A percentile compares a stretch with the other conserved stretches of the same genome.
phyloP scores from a whole-genome alignment of 139 green algal species.

The Coelastrella sp. region DNA sequence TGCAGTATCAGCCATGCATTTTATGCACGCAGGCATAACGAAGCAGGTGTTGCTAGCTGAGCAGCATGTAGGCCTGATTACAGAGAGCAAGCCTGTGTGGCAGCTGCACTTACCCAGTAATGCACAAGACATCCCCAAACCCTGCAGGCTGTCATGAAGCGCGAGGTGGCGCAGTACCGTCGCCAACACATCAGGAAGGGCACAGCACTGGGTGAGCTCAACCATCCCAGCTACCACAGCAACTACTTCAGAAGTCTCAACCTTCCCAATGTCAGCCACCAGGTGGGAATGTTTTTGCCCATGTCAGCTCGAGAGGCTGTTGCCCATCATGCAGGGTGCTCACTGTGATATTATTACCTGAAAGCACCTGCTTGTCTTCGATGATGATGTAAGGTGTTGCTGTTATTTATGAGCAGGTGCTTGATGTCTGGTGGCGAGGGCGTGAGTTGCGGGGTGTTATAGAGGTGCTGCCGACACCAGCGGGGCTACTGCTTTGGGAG shows the following conservation, averaged over 20 bases:
- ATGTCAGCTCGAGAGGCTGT: not conserved
- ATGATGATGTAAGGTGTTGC: too few species aligned
- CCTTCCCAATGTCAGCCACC: conserved; percentile 74
- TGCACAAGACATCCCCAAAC: not conserved
- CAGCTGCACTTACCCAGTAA: not conserved
- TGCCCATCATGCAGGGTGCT: not conserved
- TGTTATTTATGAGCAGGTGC: conserved; percentile 55
- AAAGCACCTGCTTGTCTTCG: not conserved
- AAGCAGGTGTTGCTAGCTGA: too few species aligned
- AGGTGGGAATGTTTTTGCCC: conserved; percentile 52
- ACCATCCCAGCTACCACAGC: conserved; percentile 75
- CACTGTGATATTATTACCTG: not conserved
- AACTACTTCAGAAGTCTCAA: conserved; percentile 74
- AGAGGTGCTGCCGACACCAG: conserved; percentile 75
- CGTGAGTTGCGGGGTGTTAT: conserved; percentile 73
- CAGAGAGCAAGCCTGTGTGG: not conserved
- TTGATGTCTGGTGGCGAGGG: conserved; percentile 73
- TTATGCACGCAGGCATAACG: too few species aligned
- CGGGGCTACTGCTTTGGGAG: conserved; percentile 72
- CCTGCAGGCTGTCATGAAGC: conserved; percentile 64
- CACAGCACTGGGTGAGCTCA: conserved; percentile 74
- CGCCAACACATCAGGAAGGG: conserved; percentile 53
- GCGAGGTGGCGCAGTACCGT: conserved; percentile 67
- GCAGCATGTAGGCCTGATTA: not conserved
- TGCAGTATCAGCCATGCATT: too few species aligned